Percentiles rank a stretch among this genome's conserved stretches.
phyloP scores from a whole-genome alignment of 306 rosid genomes.

The Fragaria vesca region DNA sequence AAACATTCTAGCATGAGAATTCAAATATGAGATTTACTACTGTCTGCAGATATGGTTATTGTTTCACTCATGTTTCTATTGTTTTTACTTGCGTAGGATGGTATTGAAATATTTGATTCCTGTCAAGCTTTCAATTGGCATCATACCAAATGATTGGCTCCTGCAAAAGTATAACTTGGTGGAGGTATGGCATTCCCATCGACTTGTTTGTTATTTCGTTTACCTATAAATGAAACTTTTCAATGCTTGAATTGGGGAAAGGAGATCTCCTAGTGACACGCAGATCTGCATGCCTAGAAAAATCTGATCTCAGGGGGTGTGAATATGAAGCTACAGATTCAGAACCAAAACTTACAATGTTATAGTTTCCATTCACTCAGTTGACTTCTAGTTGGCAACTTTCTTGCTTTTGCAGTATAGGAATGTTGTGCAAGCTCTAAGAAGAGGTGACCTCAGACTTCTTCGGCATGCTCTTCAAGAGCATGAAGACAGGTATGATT shows the following conservation, averaged over 20 bases:
- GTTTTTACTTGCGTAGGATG: constrained; percentile 56
- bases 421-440: constrained; percentile 70
- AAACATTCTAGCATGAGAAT: not conserved
- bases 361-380: constrained; percentile 2
- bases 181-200: constrained; percentile 53
- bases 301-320: constrained; percentile 9
- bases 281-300: not conserved
- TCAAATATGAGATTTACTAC: not conserved
- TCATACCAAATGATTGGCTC: constrained; percentile 72
- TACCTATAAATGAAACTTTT: not conserved
- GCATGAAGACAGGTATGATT: constrained; percentile 70
- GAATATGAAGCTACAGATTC: constrained; percentile 12
- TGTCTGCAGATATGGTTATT: not conserved
- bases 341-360: not conserved
- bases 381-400: not conserved
- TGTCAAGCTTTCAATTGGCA: constrained; percentile 94
- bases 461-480: constrained; percentile 85
- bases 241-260: not conserved
- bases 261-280: not conserved
- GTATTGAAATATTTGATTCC: constrained; percentile 92
- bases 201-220: not conserved
- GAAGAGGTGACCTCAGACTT: constrained; percentile 89
- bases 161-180: constrained; percentile 70
- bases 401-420: constrained; percentile 54
- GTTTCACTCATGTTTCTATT: constrained; percentile 20